Percentiles rank a stretch among this genome's conserved stretches.
Evolutionary conservation across 192 early-diverging fungal species (phyloP).

Genomic region (Gigaspora rosea): DNA sequence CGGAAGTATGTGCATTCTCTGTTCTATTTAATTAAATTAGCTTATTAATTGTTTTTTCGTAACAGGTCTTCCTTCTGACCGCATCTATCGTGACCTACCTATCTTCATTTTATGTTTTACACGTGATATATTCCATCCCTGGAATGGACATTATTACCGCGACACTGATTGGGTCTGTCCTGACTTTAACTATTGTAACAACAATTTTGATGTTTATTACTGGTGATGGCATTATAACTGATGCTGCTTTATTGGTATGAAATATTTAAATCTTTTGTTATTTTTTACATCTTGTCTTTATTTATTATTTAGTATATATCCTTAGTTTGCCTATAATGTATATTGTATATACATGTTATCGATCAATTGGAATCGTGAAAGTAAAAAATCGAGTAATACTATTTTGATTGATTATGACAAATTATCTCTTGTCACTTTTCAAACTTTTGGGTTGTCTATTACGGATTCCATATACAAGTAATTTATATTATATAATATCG

Average conservation of each 20-base stretch:
- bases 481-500: too few species aligned
- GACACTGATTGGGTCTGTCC: slow-evolving; percentile 9
- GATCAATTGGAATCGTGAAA: not conserved
- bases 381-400: not conserved
- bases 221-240: not conserved
- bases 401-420: not conserved
- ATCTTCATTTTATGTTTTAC: not conserved
- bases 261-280: not conserved
- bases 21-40: not conserved
- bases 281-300: not conserved
- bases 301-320: not conserved
- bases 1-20: not conserved
- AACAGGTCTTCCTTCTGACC: slow-evolving; percentile 5
- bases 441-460: not conserved
- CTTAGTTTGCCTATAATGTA: slow-evolving; percentile 24
- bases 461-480: too few species aligned
- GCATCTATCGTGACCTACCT: not conserved
- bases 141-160: slow-evolving; percentile 15
- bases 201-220: not conserved
- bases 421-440: not conserved
- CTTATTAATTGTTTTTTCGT: not conserved
- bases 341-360: slow-evolving; percentile 28
- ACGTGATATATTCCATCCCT: not conserved
- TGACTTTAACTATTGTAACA: not conserved
- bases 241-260: slow-evolving; percentile 12